These are phyloP conservation scores for Chrysanthemum lavandulifolium DNA, from an alignment of 129 eudicot genomes.

Conservation along the genomic window DNA sequence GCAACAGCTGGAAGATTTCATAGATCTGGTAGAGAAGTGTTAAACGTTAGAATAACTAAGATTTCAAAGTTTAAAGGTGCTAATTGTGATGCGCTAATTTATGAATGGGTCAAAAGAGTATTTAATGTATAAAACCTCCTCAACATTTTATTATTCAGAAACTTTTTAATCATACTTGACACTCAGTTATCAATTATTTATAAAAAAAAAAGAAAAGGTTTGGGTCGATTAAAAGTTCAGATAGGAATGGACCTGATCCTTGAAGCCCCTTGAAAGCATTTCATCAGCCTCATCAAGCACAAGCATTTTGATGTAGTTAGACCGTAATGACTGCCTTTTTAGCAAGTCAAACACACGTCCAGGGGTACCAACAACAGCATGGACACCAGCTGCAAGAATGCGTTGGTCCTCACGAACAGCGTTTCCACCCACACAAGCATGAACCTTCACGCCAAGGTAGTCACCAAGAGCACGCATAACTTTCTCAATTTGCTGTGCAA, in stretches of 20 bases:
- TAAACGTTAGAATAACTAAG: too few relatives aligned
- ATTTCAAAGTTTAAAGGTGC: too few relatives aligned
- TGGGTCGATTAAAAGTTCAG: too few relatives aligned
- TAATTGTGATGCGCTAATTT: too few relatives aligned
- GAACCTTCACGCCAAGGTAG: conserved; percentile 31
- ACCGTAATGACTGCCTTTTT: conserved; percentile 24
- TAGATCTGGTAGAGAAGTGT: conserved; percentile 26
- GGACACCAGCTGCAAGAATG: conserved; percentile 34
- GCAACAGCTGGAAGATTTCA: conserved; percentile 40
- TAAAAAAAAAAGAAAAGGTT: too few relatives aligned
- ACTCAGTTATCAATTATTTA: too few relatives aligned
- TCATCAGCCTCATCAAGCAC: conserved; percentile 41
- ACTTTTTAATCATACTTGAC: too few relatives aligned
- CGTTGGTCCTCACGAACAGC: conserved; percentile 31
- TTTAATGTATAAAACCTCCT: too few relatives aligned
- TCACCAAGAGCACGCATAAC: conserved; percentile 31
- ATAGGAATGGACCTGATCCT: conserved; percentile 30
- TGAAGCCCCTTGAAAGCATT: conserved; percentile 41
- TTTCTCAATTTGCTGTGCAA: conserved; percentile 30
- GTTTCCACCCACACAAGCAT: conserved; percentile 35
- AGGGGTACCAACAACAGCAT: conserved; percentile 36
- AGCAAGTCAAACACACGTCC: conserved; percentile 40
- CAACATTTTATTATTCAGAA: too few relatives aligned
- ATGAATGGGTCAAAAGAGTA: too few relatives aligned
- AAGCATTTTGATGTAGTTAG: conserved; percentile 33